Conservation (phyloP, 164 flowering plant species). For the Dillenia turbinata region DNA sequence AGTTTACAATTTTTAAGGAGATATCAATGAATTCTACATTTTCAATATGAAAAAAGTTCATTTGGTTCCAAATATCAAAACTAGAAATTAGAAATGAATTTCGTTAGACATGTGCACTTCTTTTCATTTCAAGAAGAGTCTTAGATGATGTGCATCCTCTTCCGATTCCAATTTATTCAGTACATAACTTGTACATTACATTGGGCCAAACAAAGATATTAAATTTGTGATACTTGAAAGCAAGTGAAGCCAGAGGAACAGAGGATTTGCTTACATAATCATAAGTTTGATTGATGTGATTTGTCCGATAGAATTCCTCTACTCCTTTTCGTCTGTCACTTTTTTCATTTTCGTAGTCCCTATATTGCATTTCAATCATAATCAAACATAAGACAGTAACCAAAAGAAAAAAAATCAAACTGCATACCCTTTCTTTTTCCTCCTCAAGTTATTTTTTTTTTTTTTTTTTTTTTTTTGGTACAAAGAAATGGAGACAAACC, state of each 20-base stretch:
- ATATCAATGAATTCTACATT: too few relatives aligned
- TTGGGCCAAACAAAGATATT: not conserved
- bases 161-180: too few relatives aligned
- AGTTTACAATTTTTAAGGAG: too few relatives aligned
- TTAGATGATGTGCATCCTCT: too few relatives aligned
- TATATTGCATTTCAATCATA: conserved; percentile 3
- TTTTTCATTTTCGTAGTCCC: conserved; percentile 27
- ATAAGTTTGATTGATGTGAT: conserved; percentile 36
- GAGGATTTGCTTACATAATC: conserved; percentile 28
- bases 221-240: too few relatives aligned
- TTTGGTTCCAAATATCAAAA: too few relatives aligned
- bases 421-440: not conserved
- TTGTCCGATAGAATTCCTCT: conserved; percentile 25
- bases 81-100: too few relatives aligned
- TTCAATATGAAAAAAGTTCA: too few relatives aligned
- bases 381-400: not conserved
- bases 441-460: too few relatives aligned
- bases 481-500: conserved; percentile 4
- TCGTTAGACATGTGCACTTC: too few relatives aligned
- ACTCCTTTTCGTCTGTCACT: conserved; percentile 24
- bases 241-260: not conserved
- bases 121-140: too few relatives aligned
- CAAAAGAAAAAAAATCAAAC: not conserved
- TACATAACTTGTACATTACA: not conserved
- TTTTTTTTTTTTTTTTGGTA: not conserved